Evolutionary conservation across 2,329 filamentous ascomycete genomes (phyloP).

Genomic region (Fusarium sp.): DNA sequence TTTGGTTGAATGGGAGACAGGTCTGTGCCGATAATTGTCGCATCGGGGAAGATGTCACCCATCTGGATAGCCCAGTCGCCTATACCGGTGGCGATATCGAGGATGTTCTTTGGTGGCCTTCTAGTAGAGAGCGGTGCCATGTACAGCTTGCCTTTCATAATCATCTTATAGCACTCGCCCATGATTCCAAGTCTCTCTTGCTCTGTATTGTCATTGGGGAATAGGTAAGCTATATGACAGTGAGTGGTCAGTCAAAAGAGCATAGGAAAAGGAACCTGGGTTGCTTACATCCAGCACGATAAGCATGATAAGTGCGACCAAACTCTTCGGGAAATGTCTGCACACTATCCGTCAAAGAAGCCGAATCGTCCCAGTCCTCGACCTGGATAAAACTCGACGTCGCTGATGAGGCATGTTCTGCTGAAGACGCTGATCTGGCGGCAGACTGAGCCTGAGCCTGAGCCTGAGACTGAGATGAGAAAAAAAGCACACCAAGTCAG

Average conservation of each 20-base stretch:
- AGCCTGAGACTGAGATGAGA: background rate
- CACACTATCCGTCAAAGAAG: conserved; percentile 45
- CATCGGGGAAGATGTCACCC: conserved; percentile 66
- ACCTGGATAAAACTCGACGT: background rate
- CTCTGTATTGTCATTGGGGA: conserved; percentile 54
- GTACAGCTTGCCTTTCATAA: conserved; percentile 50
- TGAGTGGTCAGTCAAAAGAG: background rate
- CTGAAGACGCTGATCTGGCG: background rate
- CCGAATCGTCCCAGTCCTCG: conserved; percentile 4
- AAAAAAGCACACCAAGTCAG: background rate
- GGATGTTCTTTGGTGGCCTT: conserved; percentile 46
- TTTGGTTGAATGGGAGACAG: conserved; percentile 72
- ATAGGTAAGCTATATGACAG: conserved; percentile 50
- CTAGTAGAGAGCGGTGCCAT: conserved; percentile 50
- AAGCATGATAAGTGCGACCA: conserved; percentile 57
- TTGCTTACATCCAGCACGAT: conserved; percentile 55
- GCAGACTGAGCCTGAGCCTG: background rate
- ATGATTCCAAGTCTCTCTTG: conserved; percentile 52
- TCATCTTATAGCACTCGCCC: conserved; percentile 46
- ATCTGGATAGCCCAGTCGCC: conserved; percentile 73
- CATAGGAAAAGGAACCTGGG: background rate
- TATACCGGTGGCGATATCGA: conserved; percentile 55
- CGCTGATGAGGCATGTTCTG: background rate
- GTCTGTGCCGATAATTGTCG: conserved; percentile 69
- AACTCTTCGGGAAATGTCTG: conserved; percentile 50